phyloP scores from a whole-genome alignment of 1,284 basidiomycete genomes.

The Gastroboletus turbinatus region DNA sequence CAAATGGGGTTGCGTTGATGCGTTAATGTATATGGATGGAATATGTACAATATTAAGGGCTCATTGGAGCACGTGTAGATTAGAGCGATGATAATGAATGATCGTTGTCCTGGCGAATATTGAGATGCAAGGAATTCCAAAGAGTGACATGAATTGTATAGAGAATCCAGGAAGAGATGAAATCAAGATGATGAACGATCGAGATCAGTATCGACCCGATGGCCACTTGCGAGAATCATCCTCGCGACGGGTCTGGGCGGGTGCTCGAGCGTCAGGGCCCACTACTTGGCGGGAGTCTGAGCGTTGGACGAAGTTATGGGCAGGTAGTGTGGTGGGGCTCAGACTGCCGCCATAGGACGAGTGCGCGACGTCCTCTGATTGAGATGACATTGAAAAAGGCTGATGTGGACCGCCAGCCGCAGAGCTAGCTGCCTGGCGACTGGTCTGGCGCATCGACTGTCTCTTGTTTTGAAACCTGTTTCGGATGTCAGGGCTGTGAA shows the following conservation, averaged over 20 bases:
- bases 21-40: constrained; percentile 34
- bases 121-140: constrained; percentile 36
- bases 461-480: constrained; percentile 83
- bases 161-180: constrained; percentile 37
- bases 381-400: constrained; percentile 47
- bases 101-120: constrained; percentile 38
- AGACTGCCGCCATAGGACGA: constrained; percentile 35
- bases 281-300: constrained; percentile 39
- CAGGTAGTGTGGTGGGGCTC: constrained; percentile 37
- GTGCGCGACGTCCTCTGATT: constrained; percentile 35
- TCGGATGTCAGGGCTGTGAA: constrained; percentile 21
- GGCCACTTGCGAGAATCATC: constrained; percentile 49
- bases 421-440: constrained; percentile 55
- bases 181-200: constrained; percentile 39
- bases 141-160: constrained; percentile 38
- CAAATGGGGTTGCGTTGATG: constrained; percentile 32
- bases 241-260: constrained; percentile 37
- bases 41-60: constrained; percentile 41
- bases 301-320: constrained; percentile 39
- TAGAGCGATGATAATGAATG: constrained; percentile 37
- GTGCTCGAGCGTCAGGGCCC: constrained; percentile 34
- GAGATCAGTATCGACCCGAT: constrained; percentile 45
- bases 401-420: constrained; percentile 47
- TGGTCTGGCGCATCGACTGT: constrained; percentile 75
- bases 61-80: constrained; percentile 34